phyloP scores from a whole-genome alignment of 2,329 filamentous ascomycete species.

The Neoarthrinium moseri region DNA sequence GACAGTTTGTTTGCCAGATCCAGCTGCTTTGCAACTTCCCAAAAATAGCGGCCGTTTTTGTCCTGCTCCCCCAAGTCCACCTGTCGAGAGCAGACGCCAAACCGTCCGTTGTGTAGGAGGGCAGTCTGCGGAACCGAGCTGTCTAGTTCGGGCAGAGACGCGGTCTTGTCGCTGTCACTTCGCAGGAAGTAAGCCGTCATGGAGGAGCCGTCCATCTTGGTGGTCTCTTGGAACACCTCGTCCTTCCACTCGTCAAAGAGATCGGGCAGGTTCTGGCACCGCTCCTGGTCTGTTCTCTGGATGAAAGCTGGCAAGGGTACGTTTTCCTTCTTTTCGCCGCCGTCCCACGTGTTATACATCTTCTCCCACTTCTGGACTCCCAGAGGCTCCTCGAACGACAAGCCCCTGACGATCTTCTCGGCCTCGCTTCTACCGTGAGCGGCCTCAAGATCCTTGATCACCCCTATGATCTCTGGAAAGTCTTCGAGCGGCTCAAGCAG shows the following conservation, averaged over 20 bases:
- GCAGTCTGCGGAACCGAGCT: constrained; percentile 8
- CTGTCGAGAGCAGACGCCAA: constrained; percentile 30
- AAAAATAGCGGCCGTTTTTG: constrained; percentile 16
- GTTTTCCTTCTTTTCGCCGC: constrained; percentile 3
- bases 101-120: constrained; percentile 21
- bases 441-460: constrained; percentile 16
- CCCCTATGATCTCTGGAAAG: constrained; percentile 17
- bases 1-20: constrained; percentile 21
- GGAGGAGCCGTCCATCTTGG: constrained; percentile 37
- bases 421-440: constrained; percentile 15
- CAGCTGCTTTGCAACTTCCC: constrained; percentile 19
- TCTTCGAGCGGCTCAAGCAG: constrained; percentile 17
- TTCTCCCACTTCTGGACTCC: constrained; percentile 26
- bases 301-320: constrained; percentile 22
- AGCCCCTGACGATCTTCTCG: constrained; percentile 9
- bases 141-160: constrained; percentile 15
- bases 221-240: constrained; percentile 32
- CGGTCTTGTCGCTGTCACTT: constrained; percentile 16
- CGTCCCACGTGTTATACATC: constrained; percentile 4
- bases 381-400: constrained; percentile 21
- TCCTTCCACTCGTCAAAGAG: constrained; percentile 17
- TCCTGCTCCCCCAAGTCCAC: constrained; percentile 20
- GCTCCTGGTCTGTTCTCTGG: constrained; percentile 18
- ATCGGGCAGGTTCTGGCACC: constrained; percentile 22
- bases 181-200: constrained; percentile 37